Evolutionary conservation across 306 rosid genomes (phyloP).

Genomic region (Quillaja saponaria): DNA sequence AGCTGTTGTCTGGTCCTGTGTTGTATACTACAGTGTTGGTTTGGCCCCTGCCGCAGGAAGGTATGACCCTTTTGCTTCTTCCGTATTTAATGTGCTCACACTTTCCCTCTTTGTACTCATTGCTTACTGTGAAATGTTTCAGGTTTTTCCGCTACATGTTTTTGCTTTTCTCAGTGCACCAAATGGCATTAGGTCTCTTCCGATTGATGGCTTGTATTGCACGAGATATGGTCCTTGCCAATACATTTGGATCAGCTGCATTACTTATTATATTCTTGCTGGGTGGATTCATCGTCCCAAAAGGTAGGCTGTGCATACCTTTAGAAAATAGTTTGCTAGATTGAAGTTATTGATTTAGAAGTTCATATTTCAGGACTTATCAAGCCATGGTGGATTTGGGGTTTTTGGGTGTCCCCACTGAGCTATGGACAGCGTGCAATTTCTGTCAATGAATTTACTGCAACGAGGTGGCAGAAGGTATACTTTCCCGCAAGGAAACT

Average conservation of each 20-base stretch:
- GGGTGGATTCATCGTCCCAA: slow-evolving; percentile 88
- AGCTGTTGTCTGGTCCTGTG: slow-evolving; percentile 74
- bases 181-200: slow-evolving; percentile 92
- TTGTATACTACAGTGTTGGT: slow-evolving; percentile 82
- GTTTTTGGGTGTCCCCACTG: slow-evolving; percentile 83
- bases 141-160: slow-evolving; percentile 88
- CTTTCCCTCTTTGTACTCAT: slow-evolving; percentile 17
- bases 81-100: not conserved
- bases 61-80: slow-evolving; percentile 28
- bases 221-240: slow-evolving; percentile 82
- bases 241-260: slow-evolving; percentile 88
- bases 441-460: slow-evolving; percentile 79
- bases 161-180: slow-evolving; percentile 69
- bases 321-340: not conserved
- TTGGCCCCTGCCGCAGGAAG: slow-evolving; percentile 80
- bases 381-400: slow-evolving; percentile 91
- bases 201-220: slow-evolving; percentile 78
- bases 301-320: slow-evolving; percentile 44
- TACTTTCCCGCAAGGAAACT: slow-evolving; percentile 28
- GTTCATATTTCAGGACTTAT: slow-evolving; percentile 55
- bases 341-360: slow-evolving; percentile 12
- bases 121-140: slow-evolving; percentile 39
- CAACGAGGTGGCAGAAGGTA: slow-evolving; percentile 85
- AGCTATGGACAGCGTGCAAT: slow-evolving; percentile 76
- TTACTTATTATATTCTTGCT: slow-evolving; percentile 59